Conservation (phyloP, 179 eudicot species). For the Dionaea muscipula region DNA sequence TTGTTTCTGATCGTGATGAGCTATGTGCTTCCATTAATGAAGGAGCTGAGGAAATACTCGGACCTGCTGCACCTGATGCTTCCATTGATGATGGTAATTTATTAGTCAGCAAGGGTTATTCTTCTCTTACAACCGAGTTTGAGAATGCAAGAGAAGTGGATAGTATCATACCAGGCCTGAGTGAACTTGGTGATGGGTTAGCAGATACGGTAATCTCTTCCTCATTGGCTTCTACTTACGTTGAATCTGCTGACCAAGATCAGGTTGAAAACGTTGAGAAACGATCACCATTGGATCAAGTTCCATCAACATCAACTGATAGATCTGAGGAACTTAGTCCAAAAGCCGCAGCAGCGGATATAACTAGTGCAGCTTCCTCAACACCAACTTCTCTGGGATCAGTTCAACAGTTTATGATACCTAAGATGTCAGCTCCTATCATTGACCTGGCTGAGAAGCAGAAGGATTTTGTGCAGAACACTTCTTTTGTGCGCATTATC, state of each 20-base stretch:
- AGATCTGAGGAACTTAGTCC: slow-evolving; percentile 86
- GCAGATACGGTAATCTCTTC: slow-evolving; percentile 27
- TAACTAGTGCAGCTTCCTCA: slow-evolving; percentile 38
- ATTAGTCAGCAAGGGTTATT: slow-evolving; percentile 17
- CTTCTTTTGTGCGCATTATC: slow-evolving; percentile 57
- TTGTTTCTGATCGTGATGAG: slow-evolving; percentile 21
- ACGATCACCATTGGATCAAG: slow-evolving; percentile 29
- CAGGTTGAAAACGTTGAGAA: slow-evolving; percentile 30
- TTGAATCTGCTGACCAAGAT: slow-evolving; percentile 46
- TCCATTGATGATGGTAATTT: slow-evolving; percentile 22
- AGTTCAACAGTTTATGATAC: slow-evolving; percentile 47
- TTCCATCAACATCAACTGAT: slow-evolving; percentile 67
- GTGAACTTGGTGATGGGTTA: slow-evolving; percentile 30
- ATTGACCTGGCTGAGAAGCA: slow-evolving; percentile 56
- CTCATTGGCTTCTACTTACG: slow-evolving; percentile 30
- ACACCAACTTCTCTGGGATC: slow-evolving; percentile 56
- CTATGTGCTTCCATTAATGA: slow-evolving; percentile 18
- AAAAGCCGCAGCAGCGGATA: slow-evolving; percentile 48
- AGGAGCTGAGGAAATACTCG: slow-evolving; percentile 18
- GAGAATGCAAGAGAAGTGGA: slow-evolving; percentile 39
- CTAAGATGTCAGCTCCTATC: slow-evolving; percentile 80
- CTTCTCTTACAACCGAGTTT: slow-evolving; percentile 29
- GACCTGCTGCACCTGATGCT: slow-evolving; percentile 23
- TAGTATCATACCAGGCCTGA: slow-evolving; percentile 74
- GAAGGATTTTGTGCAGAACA: slow-evolving; percentile 65